phyloP scores from a whole-genome alignment of 495 filamentous ascomycete species.

The Podospora australis region DNA sequence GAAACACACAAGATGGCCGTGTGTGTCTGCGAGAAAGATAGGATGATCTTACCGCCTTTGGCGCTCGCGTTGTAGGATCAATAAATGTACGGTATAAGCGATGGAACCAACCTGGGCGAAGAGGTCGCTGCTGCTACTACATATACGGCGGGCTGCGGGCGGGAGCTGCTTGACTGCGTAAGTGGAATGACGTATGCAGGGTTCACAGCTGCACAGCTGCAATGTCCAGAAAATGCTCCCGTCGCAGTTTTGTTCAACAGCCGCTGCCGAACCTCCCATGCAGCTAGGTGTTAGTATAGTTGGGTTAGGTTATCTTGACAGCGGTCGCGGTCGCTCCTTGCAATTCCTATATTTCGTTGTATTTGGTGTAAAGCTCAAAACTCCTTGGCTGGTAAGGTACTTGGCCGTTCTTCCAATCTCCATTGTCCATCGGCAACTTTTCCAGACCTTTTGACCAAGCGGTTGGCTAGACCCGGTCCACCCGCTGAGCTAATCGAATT shows the following conservation, averaged over 20 bases:
- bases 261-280: constrained; percentile 1
- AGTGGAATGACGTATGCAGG: constrained; percentile 8
- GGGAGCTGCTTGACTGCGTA: no score
- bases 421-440: neutral
- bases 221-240: neutral
- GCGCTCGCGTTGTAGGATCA: neutral
- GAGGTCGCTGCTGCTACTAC: neutral
- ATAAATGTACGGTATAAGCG: no score
- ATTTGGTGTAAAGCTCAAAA: no score
- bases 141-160: neutral
- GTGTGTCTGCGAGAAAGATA: neutral
- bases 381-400: no score
- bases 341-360: neutral
- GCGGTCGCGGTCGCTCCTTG: neutral
- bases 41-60: neutral
- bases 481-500: no score
- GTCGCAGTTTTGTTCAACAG: neutral
- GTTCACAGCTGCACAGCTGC: neutral
- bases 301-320: neutral
- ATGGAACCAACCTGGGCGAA: neutral
- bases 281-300: neutral
- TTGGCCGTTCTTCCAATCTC: no score
- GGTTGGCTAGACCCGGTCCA: no score
- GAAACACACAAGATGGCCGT: neutral
- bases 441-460: no score